Base-by-base conservation (phyloP, 495 filamentous ascomycete genomes). In the Xylaria curta region DNA sequence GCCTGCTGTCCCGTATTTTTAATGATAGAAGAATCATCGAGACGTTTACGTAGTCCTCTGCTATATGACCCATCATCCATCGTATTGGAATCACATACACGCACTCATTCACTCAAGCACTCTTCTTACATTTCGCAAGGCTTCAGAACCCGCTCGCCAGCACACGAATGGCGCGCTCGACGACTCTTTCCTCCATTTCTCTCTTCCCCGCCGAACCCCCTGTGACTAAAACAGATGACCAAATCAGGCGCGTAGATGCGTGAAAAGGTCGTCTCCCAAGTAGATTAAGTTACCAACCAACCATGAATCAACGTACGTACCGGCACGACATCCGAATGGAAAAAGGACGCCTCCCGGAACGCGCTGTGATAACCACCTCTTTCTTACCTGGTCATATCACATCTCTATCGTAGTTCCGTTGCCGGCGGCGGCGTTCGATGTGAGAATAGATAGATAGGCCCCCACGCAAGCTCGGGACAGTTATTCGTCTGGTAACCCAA, bases 311-410 rank as follows among this genome's bases (percentile, higher is more conserved):
- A 33, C 13, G 12, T 42, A 44, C 38, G 65, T 67, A 67, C 65
- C 65, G 65, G 65, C 49, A 54, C 13, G 3, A 19, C 65, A 56
- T 67, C 65, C 65, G 65, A 49, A 56, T 67, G 65, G 65, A 19
- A 67, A n/a, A 24, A 9, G 0, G 38, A 42, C 36, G 36, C 38
- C 58, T 60, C 31, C 31, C 58, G 58, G 58, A 38, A 40, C 58
- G 38, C 8, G 24, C 63, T 53, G 63, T 5, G 46, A 66, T 21
- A 21, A 19, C 38, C 36, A 38, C 8, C 36, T 42, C 31, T 40
- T 19, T 38, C 17, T 17, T 44, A 42, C 36, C 49, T 51, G 8
- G 28, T 15, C 60, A 63, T 10, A 63, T 44, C 58, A 38, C 24
- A 38, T n/a, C 33, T 15, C 58, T 33, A 60, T 60, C 31, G 28